phyloP scores from a whole-genome alignment of 2,329 filamentous ascomycete genomes.

The Gaeumannomyces sp. region DNA sequence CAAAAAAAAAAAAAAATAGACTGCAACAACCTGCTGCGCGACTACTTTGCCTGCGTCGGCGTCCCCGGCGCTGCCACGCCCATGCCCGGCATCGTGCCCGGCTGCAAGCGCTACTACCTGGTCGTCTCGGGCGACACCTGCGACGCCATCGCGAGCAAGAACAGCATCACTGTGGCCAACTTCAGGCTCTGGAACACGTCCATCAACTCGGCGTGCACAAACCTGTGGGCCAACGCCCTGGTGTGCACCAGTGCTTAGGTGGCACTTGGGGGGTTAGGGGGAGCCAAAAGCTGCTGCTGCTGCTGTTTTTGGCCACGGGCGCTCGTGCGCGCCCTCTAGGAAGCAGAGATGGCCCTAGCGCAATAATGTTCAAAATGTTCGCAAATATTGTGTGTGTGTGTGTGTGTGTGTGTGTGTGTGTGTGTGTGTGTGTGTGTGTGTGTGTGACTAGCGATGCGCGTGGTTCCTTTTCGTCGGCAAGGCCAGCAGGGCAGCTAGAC shows the following conservation, averaged over 20 bases:
- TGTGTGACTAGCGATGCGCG: too few species aligned
- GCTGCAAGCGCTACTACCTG: constrained; percentile 26
- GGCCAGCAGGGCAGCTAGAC: too few species aligned
- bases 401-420: too few species aligned
- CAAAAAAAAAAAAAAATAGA: neutral
- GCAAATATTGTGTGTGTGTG: too few species aligned
- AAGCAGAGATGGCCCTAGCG: too few species aligned
- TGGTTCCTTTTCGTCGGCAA: too few species aligned
- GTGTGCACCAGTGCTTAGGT: neutral
- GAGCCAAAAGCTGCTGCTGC: too few species aligned
- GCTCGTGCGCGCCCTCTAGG: too few species aligned
- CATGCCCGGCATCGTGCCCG: constrained; percentile 12
- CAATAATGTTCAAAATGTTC: too few species aligned
- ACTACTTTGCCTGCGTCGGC: constrained; percentile 11
- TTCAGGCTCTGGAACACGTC: constrained; percentile 16
- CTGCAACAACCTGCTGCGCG: constrained; percentile 11
- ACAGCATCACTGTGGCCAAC: constrained; percentile 3
- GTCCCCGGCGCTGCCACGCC: neutral
- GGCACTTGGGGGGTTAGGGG: too few species aligned
- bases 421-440: too few species aligned
- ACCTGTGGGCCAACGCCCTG: constrained; percentile 17
- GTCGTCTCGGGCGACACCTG: constrained; percentile 27
- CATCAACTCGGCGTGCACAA: constrained; percentile 15
- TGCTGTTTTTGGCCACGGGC: too few species aligned
- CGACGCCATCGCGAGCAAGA: constrained; percentile 14